Evolutionary conservation across 2,329 filamentous ascomycete species (phyloP), one percentile per base, ranked within the genome.

Genomic region (Ceratocystis colombiana): DNA sequence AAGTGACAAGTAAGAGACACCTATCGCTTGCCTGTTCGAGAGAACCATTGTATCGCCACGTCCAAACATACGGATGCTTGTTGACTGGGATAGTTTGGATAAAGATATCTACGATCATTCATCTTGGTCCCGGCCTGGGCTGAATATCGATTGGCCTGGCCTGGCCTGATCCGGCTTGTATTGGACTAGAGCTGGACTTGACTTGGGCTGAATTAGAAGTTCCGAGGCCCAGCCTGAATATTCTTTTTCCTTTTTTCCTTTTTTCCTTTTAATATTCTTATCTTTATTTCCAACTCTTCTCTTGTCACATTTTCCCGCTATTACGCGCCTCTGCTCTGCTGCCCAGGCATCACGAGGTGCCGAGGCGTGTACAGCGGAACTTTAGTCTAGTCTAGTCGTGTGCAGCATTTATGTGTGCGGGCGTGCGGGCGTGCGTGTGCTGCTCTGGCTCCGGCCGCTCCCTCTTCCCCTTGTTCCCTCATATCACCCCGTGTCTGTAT

Each of bases 341-440:
- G 7, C 12, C 53, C 28, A 33, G 22, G 33, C 6, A 57, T 57
- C 53, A 57, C 53, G 53, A 57, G n/a, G 12, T 28, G 22, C 53
- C 53, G 53, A 57, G 53, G 53, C 22, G 37, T 41, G 12, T 12
- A 50, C 12, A 22, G 20, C 12, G 17, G n/a, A 10, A 10, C n/a
- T 50, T 50, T 50, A 50, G 48, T 22, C 22, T 50, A 20, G n/a
- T 15, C 10, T 57, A 57, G 53, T 57, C 53, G 53, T 57, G 48
- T 53, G n/a, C n/a, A 8, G 22, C n/a, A 12, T 41, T 8, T 41
- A 12, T 41, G 37, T 41, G 37, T 41, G 37, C 37, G 10, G 37
- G 37, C 3, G 37, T 41, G 37, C 10, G 37, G 12, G 37, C 37
- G 37, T 41, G 37, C 37, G 37, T 41, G 37, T 41, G 10, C 22